Evolutionary conservation across 2,329 filamentous ascomycete species (phyloP).

Genomic region (Aquanectria penicillioides): DNA sequence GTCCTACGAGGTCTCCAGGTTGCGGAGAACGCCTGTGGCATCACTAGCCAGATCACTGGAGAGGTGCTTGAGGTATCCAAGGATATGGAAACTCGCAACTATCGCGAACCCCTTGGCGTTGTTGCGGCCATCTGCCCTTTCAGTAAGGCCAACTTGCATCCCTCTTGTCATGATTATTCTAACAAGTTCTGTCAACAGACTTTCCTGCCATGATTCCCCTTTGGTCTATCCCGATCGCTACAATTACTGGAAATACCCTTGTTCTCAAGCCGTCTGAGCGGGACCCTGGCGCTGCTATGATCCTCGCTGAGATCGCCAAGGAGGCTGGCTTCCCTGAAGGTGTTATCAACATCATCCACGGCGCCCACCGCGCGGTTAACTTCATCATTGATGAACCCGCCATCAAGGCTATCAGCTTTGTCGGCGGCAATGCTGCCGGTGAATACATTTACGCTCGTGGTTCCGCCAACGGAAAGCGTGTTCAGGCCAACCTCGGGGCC

Average conservation of each 20-base stretch:
- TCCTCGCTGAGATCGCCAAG: slow-evolving; percentile 76
- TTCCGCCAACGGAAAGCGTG: slow-evolving; percentile 73
- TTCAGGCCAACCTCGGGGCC: slow-evolving; percentile 74
- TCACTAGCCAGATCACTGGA: slow-evolving; percentile 76
- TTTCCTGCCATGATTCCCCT: slow-evolving; percentile 87
- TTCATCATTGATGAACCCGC: slow-evolving; percentile 74
- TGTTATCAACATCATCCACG: slow-evolving; percentile 75
- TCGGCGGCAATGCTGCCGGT: slow-evolving; percentile 73
- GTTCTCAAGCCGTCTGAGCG: slow-evolving; percentile 83
- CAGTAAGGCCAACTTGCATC: slow-evolving; percentile 56
- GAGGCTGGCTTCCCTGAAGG: slow-evolving; percentile 81
- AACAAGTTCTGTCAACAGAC: slow-evolving; percentile 55
- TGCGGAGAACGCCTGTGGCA: slow-evolving; percentile 77
- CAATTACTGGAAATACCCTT: slow-evolving; percentile 79
- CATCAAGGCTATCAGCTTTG: slow-evolving; percentile 76
- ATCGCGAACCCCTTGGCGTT: slow-evolving; percentile 77
- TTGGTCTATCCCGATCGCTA: slow-evolving; percentile 84
- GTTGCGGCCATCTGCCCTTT: slow-evolving; percentile 81
- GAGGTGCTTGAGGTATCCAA: slow-evolving; percentile 79
- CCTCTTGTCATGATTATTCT: background rate
- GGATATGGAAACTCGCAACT: slow-evolving; percentile 81
- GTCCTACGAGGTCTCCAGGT: slow-evolving; percentile 79
- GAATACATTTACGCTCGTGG: slow-evolving; percentile 75
- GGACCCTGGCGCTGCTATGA: slow-evolving; percentile 81
- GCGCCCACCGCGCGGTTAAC: slow-evolving; percentile 71